phyloP scores from a whole-genome alignment of 148 eudicot genomes.

The Amaranthus cruentus region DNA sequence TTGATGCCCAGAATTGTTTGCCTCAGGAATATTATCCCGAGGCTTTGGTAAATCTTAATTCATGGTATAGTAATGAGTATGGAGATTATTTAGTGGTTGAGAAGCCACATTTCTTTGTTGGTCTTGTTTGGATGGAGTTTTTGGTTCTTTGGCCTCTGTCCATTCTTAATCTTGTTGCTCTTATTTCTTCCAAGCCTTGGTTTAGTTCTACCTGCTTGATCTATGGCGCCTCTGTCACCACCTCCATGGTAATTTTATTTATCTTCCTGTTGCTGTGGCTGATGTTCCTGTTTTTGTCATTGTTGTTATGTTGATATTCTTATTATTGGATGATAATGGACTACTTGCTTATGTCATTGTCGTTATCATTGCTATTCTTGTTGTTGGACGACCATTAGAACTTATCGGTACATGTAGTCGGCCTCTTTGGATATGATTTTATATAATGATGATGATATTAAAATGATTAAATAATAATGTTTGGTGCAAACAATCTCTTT shows the following conservation, averaged over 20 bases:
- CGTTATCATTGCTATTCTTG: too few species aligned
- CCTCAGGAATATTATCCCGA: constrained; percentile 27
- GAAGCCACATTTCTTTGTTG: constrained; percentile 34
- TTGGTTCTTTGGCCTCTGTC: constrained; percentile 34
- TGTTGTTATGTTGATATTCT: background rate
- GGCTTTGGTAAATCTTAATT: constrained; percentile 22
- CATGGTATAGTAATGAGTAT: constrained; percentile 26
- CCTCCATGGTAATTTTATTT: constrained; percentile 26
- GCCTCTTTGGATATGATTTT: too few species aligned
- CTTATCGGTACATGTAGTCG: too few species aligned
- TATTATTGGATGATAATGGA: background rate
- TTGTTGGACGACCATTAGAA: too few species aligned
- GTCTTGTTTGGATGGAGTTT: constrained; percentile 36
- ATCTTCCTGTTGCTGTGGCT: background rate
- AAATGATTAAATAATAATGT: too few species aligned
- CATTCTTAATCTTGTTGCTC: constrained; percentile 20
- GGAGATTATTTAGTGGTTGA: constrained; percentile 35
- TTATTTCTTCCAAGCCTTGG: constrained; percentile 30
- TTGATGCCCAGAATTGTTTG: constrained; percentile 29
- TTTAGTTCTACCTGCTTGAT: constrained; percentile 31
- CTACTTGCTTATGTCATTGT: too few species aligned
- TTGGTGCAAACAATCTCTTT: too few species aligned
- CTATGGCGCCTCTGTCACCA: constrained; percentile 26
- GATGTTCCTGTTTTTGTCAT: background rate
- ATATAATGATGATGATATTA: too few species aligned